phyloP scores from a whole-genome alignment of 1,284 basidiomycete species.

The Blastosporella zonata region DNA sequence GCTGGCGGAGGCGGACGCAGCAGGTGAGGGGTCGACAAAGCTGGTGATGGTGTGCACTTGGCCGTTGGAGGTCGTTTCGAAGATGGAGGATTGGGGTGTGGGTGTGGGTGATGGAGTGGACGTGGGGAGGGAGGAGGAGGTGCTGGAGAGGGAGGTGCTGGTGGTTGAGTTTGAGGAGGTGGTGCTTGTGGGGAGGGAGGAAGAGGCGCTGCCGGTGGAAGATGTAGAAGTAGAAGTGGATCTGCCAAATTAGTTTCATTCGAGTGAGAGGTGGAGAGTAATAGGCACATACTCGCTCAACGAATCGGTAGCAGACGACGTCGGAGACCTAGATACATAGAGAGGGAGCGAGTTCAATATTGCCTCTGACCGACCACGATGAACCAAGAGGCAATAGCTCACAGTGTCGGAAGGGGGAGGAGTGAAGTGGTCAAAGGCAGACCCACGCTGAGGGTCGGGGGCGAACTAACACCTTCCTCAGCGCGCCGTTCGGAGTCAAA shows the following conservation, averaged over 20 bases:
- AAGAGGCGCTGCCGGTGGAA: neutral
- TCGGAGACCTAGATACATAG: neutral
- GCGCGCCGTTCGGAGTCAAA: neutral
- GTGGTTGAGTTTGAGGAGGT: neutral
- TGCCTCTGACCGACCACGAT: neutral
- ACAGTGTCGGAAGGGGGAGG: conserved; percentile 1
- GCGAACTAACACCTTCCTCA: neutral
- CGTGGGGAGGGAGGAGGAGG: neutral
- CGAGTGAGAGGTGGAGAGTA: neutral
- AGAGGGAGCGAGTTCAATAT: neutral
- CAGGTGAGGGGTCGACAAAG: conserved; percentile 20
- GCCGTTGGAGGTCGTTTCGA: conserved; percentile 21
- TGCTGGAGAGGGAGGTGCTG: neutral
- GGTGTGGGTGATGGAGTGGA: conserved; percentile 10
- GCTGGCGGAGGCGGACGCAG: conserved; percentile 21
- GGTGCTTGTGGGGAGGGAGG: neutral
- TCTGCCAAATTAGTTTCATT: neutral
- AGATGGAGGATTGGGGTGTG: conserved; percentile 17
- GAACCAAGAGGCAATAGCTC: neutral
- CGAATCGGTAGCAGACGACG: neutral
- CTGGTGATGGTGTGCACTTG: conserved; percentile 27
- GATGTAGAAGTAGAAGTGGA: neutral
- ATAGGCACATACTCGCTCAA: conserved; percentile 10
- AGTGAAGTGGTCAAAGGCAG: conserved; percentile 1
- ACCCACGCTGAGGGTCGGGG: conserved; percentile 1